Conservation (phyloP, 2,329 filamentous ascomycete species). For the Pestalotiopsis sp. region DNA sequence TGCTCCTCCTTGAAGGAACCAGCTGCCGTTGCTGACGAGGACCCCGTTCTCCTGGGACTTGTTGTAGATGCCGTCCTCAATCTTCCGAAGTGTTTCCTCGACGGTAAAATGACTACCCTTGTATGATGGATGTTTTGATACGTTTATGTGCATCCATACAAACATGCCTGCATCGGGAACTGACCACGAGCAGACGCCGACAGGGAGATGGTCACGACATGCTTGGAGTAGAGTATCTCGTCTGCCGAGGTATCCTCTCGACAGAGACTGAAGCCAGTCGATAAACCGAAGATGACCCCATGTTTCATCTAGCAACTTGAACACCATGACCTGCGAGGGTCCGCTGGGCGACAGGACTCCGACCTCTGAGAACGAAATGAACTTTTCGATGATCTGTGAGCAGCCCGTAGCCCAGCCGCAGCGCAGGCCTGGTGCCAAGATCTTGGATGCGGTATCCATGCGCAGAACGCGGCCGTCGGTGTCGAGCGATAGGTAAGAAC, state of each 20-base stretch:
- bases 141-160: neutral
- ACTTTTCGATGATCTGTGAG: slow-evolving; percentile 28
- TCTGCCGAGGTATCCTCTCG: slow-evolving; percentile 26
- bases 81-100: slow-evolving; percentile 22
- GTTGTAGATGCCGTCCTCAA: slow-evolving; percentile 24
- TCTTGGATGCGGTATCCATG: slow-evolving; percentile 33
- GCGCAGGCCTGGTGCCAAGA: slow-evolving; percentile 32
- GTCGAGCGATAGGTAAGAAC: slow-evolving; percentile 37
- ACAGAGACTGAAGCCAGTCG: slow-evolving; percentile 28
- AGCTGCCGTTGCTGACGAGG: slow-evolving; percentile 24
- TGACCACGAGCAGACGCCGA: neutral
- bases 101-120: rapidly evolving
- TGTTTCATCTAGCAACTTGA: slow-evolving; percentile 30
- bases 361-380: slow-evolving; percentile 26
- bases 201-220: neutral
- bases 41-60: slow-evolving; percentile 19
- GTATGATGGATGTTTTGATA: neutral
- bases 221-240: neutral
- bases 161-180: slow-evolving; percentile 1
- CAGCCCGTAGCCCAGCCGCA: slow-evolving; percentile 33
- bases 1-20: slow-evolving; percentile 18
- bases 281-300: slow-evolving; percentile 35
- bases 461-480: slow-evolving; percentile 32
- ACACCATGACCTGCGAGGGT: slow-evolving; percentile 31
- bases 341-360: slow-evolving; percentile 25